These are phyloP conservation scores for Leishmania amazonensis DNA, from an alignment of 208 protist genomes.

Conservation along the genomic window DNA sequence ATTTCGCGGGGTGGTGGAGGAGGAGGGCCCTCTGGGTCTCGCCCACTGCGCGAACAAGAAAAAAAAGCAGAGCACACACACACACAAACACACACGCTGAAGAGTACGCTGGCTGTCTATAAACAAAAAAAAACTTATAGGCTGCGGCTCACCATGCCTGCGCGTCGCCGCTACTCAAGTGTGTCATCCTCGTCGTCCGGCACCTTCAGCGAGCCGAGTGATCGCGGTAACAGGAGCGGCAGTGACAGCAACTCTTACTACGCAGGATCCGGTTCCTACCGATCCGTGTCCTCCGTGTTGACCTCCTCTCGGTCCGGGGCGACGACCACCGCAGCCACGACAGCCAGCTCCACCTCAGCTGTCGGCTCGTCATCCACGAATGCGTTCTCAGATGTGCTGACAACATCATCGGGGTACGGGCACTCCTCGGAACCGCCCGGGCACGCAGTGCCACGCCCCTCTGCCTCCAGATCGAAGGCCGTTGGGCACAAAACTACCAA, in stretches of 20 bases:
- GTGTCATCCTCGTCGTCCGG: slow-evolving; percentile 7
- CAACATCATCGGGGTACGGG: background rate
- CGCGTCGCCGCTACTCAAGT: background rate
- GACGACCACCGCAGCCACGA: background rate
- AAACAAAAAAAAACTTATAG: background rate
- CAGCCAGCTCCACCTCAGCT: background rate
- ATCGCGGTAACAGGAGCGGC: background rate
- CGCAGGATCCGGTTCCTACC: slow-evolving; percentile 8
- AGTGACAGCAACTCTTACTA: slow-evolving; percentile 16
- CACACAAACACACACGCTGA: background rate
- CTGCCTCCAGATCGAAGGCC: background rate
- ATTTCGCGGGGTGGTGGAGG: background rate
- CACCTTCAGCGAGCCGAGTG: slow-evolving; percentile 1
- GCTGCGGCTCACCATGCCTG: background rate
- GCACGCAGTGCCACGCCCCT: background rate
- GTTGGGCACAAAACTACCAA: background rate
- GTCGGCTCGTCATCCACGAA: background rate
- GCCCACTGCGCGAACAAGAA: background rate
- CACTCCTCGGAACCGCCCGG: background rate
- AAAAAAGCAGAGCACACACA: background rate
- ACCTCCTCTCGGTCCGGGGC: background rate
- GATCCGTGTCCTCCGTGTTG: background rate
- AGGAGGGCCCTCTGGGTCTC: background rate
- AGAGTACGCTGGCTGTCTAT: background rate
- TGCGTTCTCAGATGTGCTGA: background rate